Base-by-base conservation (phyloP, 345 rosid species). In the Pseudoturritis turrita region DNA sequence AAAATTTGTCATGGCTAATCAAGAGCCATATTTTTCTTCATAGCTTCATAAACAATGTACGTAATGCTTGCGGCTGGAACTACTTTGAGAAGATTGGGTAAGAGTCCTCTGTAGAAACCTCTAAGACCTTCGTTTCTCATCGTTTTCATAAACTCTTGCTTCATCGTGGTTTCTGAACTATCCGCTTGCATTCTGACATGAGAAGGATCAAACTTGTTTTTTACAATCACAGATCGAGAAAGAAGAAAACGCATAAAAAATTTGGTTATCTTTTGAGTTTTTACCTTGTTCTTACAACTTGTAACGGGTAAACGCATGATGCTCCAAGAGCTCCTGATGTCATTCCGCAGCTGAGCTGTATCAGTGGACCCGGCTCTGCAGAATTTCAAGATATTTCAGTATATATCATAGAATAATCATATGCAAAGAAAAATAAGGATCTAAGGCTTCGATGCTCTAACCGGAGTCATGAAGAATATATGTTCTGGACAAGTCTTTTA, bases 231-330 rank as follows among this genome's bases (percentile, higher is more conserved):
- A 75, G 6, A 29, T n/a, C 37, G 12, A 33, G 28, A 60, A 33
- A 40, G 29, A 28, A 64, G 26, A 33, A 33, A 12, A 56, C 19
- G n/a, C n/a, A 35, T 22, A 5, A 25, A 35, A 18, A 4, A 21
- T 12, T n/a, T 14, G 44, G 41, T 28, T 28, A 19, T 29, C 8
- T 15, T n/a, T 17, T 61, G 10, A 21, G 45, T 40, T 46, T 11
- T 61, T 88, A 96, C 98, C 98, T 90, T 60, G 99, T 96, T 83
- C 99, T 84, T 47, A 96, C 80, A 61, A 96, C 99, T 83, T 92
- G 99, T 81, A 96, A 82, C 10, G 99, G 99, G 79, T 96, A 96
- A 65, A 88, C 99, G 62, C 96, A 89, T 17, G 95, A 84, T 62
- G 99, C 99, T 70, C 97, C 99, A 25, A 92, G 86, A 62, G 89